phyloP scores from a whole-genome alignment of 2,329 filamentous ascomycete species.

The Hypoxylon sp. region DNA sequence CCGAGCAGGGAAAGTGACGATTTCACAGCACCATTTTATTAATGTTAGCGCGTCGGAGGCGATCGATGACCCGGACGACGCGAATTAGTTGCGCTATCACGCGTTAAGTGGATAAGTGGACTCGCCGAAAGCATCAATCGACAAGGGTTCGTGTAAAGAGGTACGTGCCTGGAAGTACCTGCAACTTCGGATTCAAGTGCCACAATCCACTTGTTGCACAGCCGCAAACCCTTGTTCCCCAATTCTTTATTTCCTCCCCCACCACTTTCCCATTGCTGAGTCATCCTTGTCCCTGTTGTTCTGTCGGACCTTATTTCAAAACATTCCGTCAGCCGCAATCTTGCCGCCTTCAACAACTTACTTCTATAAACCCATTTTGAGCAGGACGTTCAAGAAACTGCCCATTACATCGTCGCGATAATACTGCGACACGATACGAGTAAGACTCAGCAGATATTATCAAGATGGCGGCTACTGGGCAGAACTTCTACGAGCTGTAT shows the following conservation, averaged over 20 bases:
- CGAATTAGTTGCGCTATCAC: conserved; percentile 53
- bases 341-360: conserved; percentile 27
- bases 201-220: conserved; percentile 12
- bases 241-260: neutral
- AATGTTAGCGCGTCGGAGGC: conserved; percentile 49
- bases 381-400: neutral
- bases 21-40: conserved; percentile 44
- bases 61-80: conserved; percentile 44
- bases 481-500: conserved; percentile 93
- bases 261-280: conserved; percentile 8
- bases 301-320: conserved; percentile 29
- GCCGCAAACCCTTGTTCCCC: conserved; percentile 3
- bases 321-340: conserved; percentile 26
- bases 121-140: conserved; percentile 32
- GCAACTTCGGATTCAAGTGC: neutral
- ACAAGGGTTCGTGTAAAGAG: conserved; percentile 23
- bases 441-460: conserved; percentile 10
- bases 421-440: neutral
- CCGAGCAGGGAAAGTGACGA: conserved; percentile 47
- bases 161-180: conserved; percentile 6
- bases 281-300: conserved; percentile 13
- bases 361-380: conserved; percentile 1
- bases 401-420: conserved; percentile 12
- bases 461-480: conserved; percentile 62
- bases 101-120: conserved; percentile 50